Evolutionary conservation across 805 yeast species (phyloP).

Genomic region (Blastobotrys americana): DNA sequence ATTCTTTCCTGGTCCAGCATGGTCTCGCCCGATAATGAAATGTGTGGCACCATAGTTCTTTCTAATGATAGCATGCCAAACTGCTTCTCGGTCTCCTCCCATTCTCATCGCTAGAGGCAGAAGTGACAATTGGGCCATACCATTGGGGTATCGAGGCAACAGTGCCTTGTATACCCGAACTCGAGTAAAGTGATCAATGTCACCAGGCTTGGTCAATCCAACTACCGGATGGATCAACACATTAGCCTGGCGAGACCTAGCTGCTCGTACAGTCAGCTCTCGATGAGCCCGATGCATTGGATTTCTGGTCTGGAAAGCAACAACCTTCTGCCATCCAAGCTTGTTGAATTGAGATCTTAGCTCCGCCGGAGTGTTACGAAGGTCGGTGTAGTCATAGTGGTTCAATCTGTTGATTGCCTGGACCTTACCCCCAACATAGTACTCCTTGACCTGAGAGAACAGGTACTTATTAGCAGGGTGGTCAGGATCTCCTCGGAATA

Average conservation of each 20-base stretch:
- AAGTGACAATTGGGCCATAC: conserved; percentile 82
- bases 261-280: conserved; percentile 92
- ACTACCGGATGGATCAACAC: conserved; percentile 94
- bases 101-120: conserved; percentile 96
- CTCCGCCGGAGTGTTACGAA: conserved; percentile 86
- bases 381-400: conserved; percentile 84
- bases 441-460: conserved; percentile 66
- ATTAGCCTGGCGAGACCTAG: conserved; percentile 82
- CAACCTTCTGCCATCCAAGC: conserved; percentile 81
- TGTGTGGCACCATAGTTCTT: conserved; percentile 96
- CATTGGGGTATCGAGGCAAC: conserved; percentile 86
- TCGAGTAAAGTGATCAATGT: conserved; percentile 95
- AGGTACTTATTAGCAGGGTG: conserved; percentile 86
- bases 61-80: conserved; percentile 96
- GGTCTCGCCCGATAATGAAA: conserved; percentile 96
- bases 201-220: conserved; percentile 95
- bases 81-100: conserved; percentile 98
- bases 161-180: conserved; percentile 91
- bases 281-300: conserved; percentile 99
- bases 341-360: conserved; percentile 74
- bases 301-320: conserved; percentile 96
- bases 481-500: conserved; percentile 94
- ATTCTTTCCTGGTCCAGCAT: conserved; percentile 91
- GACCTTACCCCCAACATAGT: conserved; percentile 79
- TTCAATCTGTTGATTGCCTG: conserved; percentile 78